Evolutionary conservation across 768 basidiomycete species (phyloP), one percentile per base, ranked within the genome.

Genomic region (Leccinum broughii): DNA sequence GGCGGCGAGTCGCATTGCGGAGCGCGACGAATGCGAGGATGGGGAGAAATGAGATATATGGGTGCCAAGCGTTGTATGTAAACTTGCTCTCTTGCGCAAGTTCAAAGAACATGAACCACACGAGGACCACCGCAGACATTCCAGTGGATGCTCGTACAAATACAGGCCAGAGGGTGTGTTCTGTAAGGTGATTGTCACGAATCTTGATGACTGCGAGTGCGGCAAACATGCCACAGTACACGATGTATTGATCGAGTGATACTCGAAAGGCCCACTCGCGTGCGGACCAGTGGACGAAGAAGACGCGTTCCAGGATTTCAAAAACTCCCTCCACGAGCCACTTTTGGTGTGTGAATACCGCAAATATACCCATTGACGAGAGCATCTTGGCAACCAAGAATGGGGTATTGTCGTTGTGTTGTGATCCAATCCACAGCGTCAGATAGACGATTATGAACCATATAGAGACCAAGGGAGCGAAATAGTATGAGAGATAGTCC

Each of bases 401-500:
- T 6, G 75, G 55, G 1, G 82, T 80, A 32, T 81, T 83, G 56
- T 86, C 86, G 80, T 97, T 97, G 80, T 85, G 83, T 63, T 81
- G 81, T 32, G 86, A 80, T 10, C 89, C 93, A 52, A 85, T 68
- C 57, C 78, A 77, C 81, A 97, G 85, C 46, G 93, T 95, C 53
- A 74, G 76, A 77, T 92, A 95, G 73, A 95, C 85, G 78, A 95
- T 82, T 60, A 93, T 73, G 76, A 89, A 96, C 92, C 91, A 95
- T 84, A 89, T 84, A 24, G 93, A 90, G 30, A 95, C 93, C 67
- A 96, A 80, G 8, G 94, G 94, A 10, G 92, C 83, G 68, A 94
- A 95, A 76, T 95, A 96, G 74, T 95, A 95, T 52, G 85, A 91
- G 63, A 93, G 84, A 74, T 95, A 97, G 73, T 93, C 83, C 59